These are phyloP conservation scores for Fusarium chlamydosporum DNA, from an alignment of 2,329 filamentous ascomycete genomes.

Conservation along the genomic window DNA sequence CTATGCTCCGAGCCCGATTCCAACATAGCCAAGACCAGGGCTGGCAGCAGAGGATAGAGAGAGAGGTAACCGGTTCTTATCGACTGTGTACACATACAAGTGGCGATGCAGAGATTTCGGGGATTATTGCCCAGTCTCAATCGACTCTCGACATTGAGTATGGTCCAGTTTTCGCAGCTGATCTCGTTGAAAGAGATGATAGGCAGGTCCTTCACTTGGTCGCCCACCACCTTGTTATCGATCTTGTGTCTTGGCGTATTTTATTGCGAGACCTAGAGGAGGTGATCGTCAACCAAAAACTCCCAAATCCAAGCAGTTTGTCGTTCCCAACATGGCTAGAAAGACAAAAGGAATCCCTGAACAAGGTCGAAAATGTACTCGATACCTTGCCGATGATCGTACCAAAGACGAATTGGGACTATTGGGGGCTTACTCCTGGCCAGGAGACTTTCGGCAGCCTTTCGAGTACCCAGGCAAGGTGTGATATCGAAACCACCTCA, in stretches of 20 bases:
- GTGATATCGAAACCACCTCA: conserved; percentile 2
- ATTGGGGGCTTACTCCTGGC: conserved; percentile 9
- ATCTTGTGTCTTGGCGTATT: conserved; percentile 12
- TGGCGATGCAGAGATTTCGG: background rate
- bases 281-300: conserved; percentile 2
- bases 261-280: conserved; percentile 1
- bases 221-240: conserved; percentile 8
- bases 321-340: conserved; percentile 7
- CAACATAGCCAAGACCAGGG: background rate
- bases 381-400: background rate
- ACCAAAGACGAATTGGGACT: conserved; percentile 2
- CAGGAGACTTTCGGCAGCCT: background rate
- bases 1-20: conserved; percentile 12
- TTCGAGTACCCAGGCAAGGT: background rate
- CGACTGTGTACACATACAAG: background rate
- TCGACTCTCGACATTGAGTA: background rate
- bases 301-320: conserved; percentile 1
- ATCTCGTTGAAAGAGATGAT: background rate
- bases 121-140: background rate
- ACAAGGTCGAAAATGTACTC: background rate
- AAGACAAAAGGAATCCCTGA: background rate
- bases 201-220: conserved; percentile 3
- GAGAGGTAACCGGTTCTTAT: background rate
- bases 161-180: conserved; percentile 6
- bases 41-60: conserved; percentile 11